phyloP scores from a whole-genome alignment of 352 stramenopile genomes.

The Peronosclerospora sorghi region DNA sequence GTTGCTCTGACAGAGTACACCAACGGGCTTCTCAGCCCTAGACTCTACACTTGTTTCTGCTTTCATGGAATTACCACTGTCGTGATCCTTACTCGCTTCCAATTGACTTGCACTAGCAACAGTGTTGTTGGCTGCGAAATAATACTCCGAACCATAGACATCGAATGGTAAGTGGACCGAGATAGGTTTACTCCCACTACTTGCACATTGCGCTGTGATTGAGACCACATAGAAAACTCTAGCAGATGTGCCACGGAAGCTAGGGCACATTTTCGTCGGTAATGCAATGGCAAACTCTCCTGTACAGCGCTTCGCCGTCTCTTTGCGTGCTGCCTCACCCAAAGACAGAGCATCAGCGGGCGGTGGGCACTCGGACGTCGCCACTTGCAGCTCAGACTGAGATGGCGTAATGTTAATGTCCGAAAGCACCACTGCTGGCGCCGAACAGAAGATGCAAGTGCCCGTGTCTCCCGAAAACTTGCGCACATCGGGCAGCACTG shows the following conservation, averaged over 20 bases:
- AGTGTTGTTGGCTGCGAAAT: slow-evolving; percentile 25
- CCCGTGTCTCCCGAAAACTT: slow-evolving; percentile 46
- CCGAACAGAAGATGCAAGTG: slow-evolving; percentile 44
- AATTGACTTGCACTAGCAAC: slow-evolving; percentile 21
- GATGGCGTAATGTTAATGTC: slow-evolving; percentile 46
- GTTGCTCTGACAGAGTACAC: slow-evolving; percentile 42
- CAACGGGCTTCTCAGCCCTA: slow-evolving; percentile 16
- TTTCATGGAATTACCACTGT: slow-evolving; percentile 1
- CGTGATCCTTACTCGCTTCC: too few relatives aligned
- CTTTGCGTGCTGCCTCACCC: slow-evolving; percentile 12
- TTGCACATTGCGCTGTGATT: slow-evolving; percentile 28
- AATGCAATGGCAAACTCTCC: slow-evolving; percentile 46
- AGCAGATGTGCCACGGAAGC: slow-evolving; percentile 43
- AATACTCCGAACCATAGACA: slow-evolving; percentile 40
- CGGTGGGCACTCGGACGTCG: neutral
- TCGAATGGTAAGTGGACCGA: slow-evolving; percentile 53
- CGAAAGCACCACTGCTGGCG: slow-evolving; percentile 40
- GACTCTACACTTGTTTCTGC: slow-evolving; percentile 1
- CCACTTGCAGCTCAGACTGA: slow-evolving; percentile 16
- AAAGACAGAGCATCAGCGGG: slow-evolving; percentile 3
- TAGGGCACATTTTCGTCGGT: slow-evolving; percentile 35
- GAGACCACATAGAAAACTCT: slow-evolving; percentile 55
- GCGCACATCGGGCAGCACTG: slow-evolving; percentile 23
- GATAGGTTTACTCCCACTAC: slow-evolving; percentile 19
- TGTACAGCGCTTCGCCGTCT: slow-evolving; percentile 30